Percentiles rank a stretch among this genome's conserved stretches.
Evolutionary conservation across 2,329 filamentous ascomycete species (phyloP).

Genomic region (Pseudogymnoascus sp.): DNA sequence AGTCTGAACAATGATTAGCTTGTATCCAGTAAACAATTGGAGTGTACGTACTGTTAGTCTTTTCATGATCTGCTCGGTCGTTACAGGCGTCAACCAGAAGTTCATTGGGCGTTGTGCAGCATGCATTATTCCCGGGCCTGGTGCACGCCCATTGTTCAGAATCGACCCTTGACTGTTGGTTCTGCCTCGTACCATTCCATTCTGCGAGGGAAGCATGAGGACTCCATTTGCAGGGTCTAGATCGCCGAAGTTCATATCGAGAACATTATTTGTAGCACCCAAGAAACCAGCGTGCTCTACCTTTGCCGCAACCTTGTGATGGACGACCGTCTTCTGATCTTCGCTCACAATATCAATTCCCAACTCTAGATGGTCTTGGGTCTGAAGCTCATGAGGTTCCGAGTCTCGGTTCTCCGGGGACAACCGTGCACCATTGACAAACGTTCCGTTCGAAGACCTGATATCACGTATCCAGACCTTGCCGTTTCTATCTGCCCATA

Average conservation of each 20-base stretch:
- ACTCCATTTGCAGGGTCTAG: conserved; percentile 71
- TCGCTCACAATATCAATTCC: conserved; percentile 98
- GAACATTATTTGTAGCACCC: conserved; percentile 62
- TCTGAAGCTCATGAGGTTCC: conserved; percentile 86
- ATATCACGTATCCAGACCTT: conserved; percentile 96
- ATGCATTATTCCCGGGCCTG: conserved; percentile 46
- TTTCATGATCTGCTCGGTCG: conserved; percentile 91
- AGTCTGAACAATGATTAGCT: conserved; percentile 42
- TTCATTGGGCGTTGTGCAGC: conserved; percentile 68
- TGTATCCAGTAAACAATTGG: background rate
- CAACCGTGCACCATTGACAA: conserved; percentile 85
- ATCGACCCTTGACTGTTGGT: conserved; percentile 59
- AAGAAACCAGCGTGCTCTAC: conserved; percentile 91
- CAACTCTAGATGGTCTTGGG: conserved; percentile 84
- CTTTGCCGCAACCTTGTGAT: conserved; percentile 95
- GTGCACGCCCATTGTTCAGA: conserved; percentile 50
- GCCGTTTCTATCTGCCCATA: conserved; percentile 77
- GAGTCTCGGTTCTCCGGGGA: conserved; percentile 95
- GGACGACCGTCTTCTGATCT: conserved; percentile 95
- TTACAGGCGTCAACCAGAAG: conserved; percentile 81
- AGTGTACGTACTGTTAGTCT: conserved; percentile 34
- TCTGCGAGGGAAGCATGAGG: conserved; percentile 61
- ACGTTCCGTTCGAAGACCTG: conserved; percentile 97
- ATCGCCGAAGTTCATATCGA: conserved; percentile 89
- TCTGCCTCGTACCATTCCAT: conserved; percentile 62